Conservation (phyloP, 2,329 filamentous ascomycete genomes). For the Aspergillus arachidicola region DNA sequence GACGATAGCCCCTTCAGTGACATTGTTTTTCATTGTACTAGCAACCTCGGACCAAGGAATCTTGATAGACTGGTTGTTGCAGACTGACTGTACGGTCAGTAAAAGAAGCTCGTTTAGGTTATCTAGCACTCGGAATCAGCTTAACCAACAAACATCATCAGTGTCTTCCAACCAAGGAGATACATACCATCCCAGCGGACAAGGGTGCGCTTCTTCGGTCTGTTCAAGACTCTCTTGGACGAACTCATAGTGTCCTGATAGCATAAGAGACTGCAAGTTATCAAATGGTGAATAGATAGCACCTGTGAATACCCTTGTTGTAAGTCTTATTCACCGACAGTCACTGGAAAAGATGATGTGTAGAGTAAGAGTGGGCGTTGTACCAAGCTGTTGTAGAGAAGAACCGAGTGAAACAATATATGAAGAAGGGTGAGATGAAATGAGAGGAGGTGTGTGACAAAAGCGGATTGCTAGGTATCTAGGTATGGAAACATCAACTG, state of each 20-base stretch:
- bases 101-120: constrained; percentile 48
- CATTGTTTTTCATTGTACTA: constrained; percentile 40
- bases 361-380: not conserved
- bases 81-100: constrained; percentile 45
- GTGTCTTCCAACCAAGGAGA: not conserved
- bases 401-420: not conserved
- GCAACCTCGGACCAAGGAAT: constrained; percentile 49
- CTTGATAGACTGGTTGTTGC: constrained; percentile 38
- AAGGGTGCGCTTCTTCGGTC: constrained; percentile 38
- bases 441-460: not conserved
- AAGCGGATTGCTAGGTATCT: no score
- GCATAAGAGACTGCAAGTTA: not conserved
- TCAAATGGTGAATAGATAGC: not conserved
- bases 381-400: not conserved
- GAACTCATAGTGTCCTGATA: not conserved
- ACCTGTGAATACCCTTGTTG: not conserved
- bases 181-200: constrained; percentile 48
- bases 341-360: not conserved
- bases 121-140: constrained; percentile 33
- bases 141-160: not conserved
- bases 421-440: not conserved
- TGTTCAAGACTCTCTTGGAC: constrained; percentile 20
- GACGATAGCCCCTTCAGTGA: constrained; percentile 47
- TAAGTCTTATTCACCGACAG: not conserved
- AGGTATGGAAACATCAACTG: not conserved